Conservation (phyloP, 2,329 filamentous ascomycete genomes). For the Paecilomyces variotii region DNA sequence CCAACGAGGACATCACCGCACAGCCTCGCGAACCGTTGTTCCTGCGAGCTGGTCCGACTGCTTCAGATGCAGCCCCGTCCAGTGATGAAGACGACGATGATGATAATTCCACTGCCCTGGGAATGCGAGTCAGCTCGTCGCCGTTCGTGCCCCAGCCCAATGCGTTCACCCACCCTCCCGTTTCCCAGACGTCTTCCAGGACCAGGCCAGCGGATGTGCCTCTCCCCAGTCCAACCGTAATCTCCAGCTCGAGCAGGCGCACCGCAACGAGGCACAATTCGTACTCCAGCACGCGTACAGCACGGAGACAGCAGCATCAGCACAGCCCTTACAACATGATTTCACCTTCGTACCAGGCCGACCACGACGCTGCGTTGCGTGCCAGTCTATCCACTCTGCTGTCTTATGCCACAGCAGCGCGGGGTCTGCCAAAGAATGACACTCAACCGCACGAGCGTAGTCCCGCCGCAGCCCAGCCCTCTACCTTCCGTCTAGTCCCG, state of each 20-base stretch:
- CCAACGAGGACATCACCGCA: slow-evolving; percentile 49
- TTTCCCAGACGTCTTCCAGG: slow-evolving; percentile 38
- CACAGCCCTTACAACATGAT: slow-evolving; percentile 59
- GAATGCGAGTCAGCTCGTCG: slow-evolving; percentile 47
- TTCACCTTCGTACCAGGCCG: slow-evolving; percentile 67
- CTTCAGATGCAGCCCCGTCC: slow-evolving; percentile 24
- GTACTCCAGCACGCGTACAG: slow-evolving; percentile 21
- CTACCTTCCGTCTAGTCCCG: slow-evolving; percentile 51
- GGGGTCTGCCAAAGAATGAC: slow-evolving; percentile 62
- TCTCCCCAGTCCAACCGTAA: slow-evolving; percentile 42
- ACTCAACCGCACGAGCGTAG: slow-evolving; percentile 18
- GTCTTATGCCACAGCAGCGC: slow-evolving; percentile 86
- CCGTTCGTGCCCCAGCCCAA: slow-evolving; percentile 82
- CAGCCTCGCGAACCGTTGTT: slow-evolving; percentile 17
- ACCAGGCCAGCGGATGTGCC: slow-evolving; percentile 37
- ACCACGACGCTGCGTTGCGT: slow-evolving; percentile 87
- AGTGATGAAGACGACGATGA: slow-evolving; percentile 60
- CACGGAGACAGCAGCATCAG: slow-evolving; percentile 42
- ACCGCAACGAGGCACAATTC: slow-evolving; percentile 32
- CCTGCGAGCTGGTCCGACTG: slow-evolving; percentile 14
- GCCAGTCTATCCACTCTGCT: slow-evolving; percentile 91
- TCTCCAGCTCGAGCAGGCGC: slow-evolving; percentile 25
- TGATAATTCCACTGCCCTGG: slow-evolving; percentile 76
- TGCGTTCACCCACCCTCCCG: slow-evolving; percentile 77
- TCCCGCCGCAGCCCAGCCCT: slow-evolving; percentile 36